Percentiles rank a stretch among this genome's conserved stretches.
Conservation (phyloP, 148 eudicot genomes). For the Euryodendron excelsum region DNA sequence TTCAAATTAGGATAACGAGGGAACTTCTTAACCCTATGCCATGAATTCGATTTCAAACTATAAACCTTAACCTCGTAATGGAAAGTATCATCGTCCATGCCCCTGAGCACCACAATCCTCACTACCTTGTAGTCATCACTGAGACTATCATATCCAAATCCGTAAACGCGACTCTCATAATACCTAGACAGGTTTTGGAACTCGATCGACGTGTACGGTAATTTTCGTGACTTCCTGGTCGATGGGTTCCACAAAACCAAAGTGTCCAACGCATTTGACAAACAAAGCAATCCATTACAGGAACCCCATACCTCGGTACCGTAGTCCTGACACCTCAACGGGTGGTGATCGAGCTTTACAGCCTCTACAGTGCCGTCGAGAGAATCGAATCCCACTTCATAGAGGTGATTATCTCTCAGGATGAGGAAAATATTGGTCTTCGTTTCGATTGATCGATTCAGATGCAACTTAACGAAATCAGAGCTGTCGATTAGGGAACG, state of each 20-base stretch:
- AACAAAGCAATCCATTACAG: constrained; percentile 39
- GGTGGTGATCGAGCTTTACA: constrained; percentile 19
- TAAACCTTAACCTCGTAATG: constrained; percentile 37
- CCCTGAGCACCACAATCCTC: constrained; percentile 32
- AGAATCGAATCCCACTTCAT: constrained; percentile 19
- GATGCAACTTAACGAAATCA: constrained; percentile 31
- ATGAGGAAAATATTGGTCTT: constrained; percentile 16
- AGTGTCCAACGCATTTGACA: constrained; percentile 18
- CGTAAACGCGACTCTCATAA: constrained; percentile 19
- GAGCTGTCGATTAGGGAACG: constrained; percentile 30
- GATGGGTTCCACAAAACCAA: constrained; percentile 35
- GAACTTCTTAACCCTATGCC: constrained; percentile 34
- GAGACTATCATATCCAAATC: constrained; percentile 43
- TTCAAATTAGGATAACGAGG: constrained; percentile 20
- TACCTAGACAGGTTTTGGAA: neutral
- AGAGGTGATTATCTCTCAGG: constrained; percentile 14
- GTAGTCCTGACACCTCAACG: constrained; percentile 5
- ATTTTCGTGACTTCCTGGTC: constrained; percentile 12
- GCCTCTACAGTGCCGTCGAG: neutral
- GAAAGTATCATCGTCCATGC: neutral
- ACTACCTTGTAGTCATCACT: constrained; percentile 49
- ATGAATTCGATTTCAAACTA: constrained; percentile 34
- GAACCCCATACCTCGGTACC: constrained; percentile 32
- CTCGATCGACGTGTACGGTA: constrained; percentile 21
- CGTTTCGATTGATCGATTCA: constrained; percentile 18